These are phyloP conservation scores for Fistulinella cinereoalba DNA, from an alignment of 1,284 basidiomycete genomes.

Conservation along the genomic window DNA sequence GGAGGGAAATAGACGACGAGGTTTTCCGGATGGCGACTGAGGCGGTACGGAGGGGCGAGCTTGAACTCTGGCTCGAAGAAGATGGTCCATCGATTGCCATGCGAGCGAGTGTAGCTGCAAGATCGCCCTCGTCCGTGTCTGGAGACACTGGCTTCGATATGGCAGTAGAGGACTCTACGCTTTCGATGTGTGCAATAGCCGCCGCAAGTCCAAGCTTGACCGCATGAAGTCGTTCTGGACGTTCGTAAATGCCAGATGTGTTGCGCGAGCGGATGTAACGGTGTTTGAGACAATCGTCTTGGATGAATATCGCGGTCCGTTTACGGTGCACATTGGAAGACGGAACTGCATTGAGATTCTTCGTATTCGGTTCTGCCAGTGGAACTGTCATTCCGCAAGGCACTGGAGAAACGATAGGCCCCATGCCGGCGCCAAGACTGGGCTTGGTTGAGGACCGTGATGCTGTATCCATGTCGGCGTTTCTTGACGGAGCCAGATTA, in stretches of 20 bases:
- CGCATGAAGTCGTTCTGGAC: conserved; percentile 86
- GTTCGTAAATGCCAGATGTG: conserved; percentile 74
- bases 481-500: too few relatives aligned
- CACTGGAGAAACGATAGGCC: too few relatives aligned
- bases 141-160: conserved; percentile 3
- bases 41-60: conserved; percentile 17
- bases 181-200: conserved; percentile 70
- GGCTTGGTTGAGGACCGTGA: too few relatives aligned
- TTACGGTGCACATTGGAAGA: conserved; percentile 6
- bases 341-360: not conserved
- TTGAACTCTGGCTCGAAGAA: not conserved
- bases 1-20: conserved; percentile 50
- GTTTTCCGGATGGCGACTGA: conserved; percentile 50
- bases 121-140: conserved; percentile 41
- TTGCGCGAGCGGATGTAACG: conserved; percentile 76
- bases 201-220: conserved; percentile 78
- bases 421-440: too few relatives aligned
- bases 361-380: too few relatives aligned
- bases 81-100: conserved; percentile 47
- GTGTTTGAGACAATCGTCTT: conserved; percentile 72
- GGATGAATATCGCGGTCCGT: conserved; percentile 43
- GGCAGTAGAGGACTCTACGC: not conserved
- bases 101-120: conserved; percentile 53
- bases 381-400: too few relatives aligned
- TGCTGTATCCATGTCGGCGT: too few relatives aligned